These are phyloP conservation scores for Mycena vulgaris DNA, from an alignment of 768 basidiomycete species.

Conservation along the genomic window DNA sequence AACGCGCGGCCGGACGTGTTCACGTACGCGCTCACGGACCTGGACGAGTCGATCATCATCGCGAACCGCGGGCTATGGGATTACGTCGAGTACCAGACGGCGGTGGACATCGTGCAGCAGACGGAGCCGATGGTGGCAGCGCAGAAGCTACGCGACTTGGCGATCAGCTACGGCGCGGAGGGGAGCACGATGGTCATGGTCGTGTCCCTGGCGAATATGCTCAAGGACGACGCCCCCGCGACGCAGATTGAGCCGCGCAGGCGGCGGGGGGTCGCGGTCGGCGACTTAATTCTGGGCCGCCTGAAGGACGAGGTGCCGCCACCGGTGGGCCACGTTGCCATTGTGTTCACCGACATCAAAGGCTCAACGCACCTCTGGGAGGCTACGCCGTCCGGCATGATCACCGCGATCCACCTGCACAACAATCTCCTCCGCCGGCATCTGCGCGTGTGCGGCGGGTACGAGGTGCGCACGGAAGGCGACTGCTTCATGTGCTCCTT, in stretches of 20 bases:
- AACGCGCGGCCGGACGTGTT: constrained; percentile 90
- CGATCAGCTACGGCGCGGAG: constrained; percentile 95
- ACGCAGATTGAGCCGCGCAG: constrained; percentile 28
- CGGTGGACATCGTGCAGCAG: constrained; percentile 92
- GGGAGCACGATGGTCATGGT: constrained; percentile 99
- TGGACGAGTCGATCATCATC: constrained; percentile 97
- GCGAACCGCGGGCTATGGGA: constrained; percentile 96
- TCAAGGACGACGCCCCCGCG: constrained; percentile 55
- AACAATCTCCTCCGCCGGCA: constrained; percentile 89
- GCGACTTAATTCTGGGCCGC: constrained; percentile 73
- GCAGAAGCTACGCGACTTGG: constrained; percentile 96
- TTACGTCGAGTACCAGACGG: constrained; percentile 93
- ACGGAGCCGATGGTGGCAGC: constrained; percentile 84
- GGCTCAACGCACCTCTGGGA: constrained; percentile 99
- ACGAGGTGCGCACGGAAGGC: constrained; percentile 99
- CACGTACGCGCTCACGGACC: constrained; percentile 77
- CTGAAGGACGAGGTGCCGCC: constrained; percentile 86
- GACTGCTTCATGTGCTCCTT: constrained; percentile 99
- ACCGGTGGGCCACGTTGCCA: constrained; percentile 88
- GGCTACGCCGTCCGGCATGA: constrained; percentile 95
- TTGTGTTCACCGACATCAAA: constrained; percentile 98
- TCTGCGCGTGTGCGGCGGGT: constrained; percentile 92
- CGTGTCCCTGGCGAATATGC: constrained; percentile 84
- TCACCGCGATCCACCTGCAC: constrained; percentile 92
- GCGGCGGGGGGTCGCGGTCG: constrained; percentile 57